phyloP scores from a whole-genome alignment of 176 grass and related monocot genomes.

The Carex scoparia region DNA sequence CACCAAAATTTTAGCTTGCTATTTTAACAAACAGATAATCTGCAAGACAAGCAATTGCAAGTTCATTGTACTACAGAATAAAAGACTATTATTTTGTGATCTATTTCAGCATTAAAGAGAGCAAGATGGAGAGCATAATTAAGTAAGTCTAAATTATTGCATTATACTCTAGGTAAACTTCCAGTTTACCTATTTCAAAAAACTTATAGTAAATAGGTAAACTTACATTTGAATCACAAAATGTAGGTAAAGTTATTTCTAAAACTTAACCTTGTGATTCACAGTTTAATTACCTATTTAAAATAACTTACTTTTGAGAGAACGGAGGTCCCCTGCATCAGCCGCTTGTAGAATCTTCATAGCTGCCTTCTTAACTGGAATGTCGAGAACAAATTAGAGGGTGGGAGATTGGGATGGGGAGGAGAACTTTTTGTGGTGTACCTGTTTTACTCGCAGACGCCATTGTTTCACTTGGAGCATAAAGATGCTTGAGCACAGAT shows the following conservation, averaged over 20 bases:
- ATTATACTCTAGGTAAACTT: neutral
- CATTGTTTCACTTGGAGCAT: neutral
- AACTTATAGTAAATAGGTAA: no score
- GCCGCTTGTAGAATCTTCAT: conserved; percentile 2
- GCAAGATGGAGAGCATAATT: neutral
- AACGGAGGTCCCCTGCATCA: neutral
- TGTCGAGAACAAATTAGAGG: neutral
- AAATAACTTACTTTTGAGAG: neutral
- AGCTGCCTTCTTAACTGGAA: neutral
- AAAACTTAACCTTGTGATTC: no score
- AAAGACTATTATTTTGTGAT: neutral
- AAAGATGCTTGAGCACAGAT: neutral
- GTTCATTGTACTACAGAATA: no score
- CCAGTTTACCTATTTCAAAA: no score
- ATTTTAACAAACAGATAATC: no score
- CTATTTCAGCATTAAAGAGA: neutral
- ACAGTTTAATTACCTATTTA: no score
- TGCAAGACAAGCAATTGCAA: no score
- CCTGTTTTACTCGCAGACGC: neutral
- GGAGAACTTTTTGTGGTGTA: neutral
- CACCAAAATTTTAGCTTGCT: neutral
- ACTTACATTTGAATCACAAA: neutral
- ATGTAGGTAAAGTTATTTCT: neutral
- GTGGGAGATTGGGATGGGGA: neutral
- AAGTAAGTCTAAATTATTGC: neutral